phyloP scores from a whole-genome alignment of 192 early-diverging fungal genomes.

The Entomortierella chlamydospora region DNA sequence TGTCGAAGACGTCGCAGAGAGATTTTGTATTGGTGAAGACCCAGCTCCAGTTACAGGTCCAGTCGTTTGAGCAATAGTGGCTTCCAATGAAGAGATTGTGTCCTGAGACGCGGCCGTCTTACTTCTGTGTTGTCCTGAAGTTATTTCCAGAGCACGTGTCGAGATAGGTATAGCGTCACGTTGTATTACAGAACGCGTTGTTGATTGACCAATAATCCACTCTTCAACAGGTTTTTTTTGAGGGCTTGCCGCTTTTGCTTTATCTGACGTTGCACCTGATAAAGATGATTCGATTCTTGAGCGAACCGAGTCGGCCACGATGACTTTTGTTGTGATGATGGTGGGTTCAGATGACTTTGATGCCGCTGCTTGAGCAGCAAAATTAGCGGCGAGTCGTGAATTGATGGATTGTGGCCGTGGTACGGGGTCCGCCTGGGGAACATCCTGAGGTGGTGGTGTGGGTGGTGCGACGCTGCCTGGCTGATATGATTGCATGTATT shows the following conservation, averaged over 20 bases:
- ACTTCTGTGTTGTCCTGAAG: slow-evolving; percentile 6
- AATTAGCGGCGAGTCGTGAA: neutral
- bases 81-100: neutral
- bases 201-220: slow-evolving; percentile 41
- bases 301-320: slow-evolving; percentile 12
- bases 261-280: neutral
- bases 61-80: neutral
- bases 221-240: slow-evolving; percentile 27
- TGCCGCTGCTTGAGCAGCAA: slow-evolving; percentile 3
- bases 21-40: neutral
- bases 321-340: slow-evolving; percentile 27
- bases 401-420: neutral
- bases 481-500: slow-evolving; percentile 22
- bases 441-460: slow-evolving; percentile 22
- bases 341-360: neutral
- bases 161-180: slow-evolving; percentile 45
- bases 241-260: neutral
- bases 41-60: neutral
- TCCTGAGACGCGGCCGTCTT: neutral
- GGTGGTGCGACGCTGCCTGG: slow-evolving; percentile 19
- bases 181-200: slow-evolving; percentile 2
- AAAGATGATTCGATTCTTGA: neutral
- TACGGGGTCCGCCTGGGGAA: neutral
- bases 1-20: neutral
- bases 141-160: slow-evolving; percentile 21